Percentiles rank a stretch among this genome's conserved stretches.
These are phyloP conservation scores for Tetraselmis chui DNA, from an alignment of 139 green algal genomes.

Conservation along the genomic window DNA sequence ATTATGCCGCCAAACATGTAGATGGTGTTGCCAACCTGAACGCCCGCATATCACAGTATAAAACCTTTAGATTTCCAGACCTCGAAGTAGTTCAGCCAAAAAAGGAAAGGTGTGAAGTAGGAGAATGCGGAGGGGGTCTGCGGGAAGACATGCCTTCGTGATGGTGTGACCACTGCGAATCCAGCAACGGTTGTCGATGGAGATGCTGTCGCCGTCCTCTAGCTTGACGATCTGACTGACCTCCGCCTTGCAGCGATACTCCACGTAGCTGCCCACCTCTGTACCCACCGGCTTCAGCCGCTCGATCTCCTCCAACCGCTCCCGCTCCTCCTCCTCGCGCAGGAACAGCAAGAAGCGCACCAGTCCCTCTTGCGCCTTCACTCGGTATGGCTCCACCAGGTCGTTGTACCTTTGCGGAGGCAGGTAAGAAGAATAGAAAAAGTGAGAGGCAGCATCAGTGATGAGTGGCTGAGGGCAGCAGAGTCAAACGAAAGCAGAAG, in stretches of 20 bases:
- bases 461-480: no score
- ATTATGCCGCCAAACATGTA: slow-evolving; percentile 67
- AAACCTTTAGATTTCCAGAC: no score
- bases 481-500: no score
- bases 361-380: slow-evolving; percentile 66
- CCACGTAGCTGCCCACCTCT: slow-evolving; percentile 39
- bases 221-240: slow-evolving; percentile 37
- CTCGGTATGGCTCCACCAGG: slow-evolving; percentile 53
- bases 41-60: no score
- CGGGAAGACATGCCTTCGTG: slow-evolving; percentile 49
- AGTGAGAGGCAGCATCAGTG: no score
- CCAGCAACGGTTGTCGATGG: slow-evolving; percentile 50
- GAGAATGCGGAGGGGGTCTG: no score
- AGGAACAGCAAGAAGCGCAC: slow-evolving; percentile 70
- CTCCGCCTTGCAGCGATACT: slow-evolving; percentile 47
- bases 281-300: slow-evolving; percentile 73
- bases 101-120: no score
- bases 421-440: slow-evolving; percentile 15
- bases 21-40: slow-evolving; percentile 36
- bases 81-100: no score
- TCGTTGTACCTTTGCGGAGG: slow-evolving; percentile 56
- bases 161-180: slow-evolving; percentile 60
- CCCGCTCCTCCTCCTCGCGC: slow-evolving; percentile 74
- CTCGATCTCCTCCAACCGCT: slow-evolving; percentile 77
- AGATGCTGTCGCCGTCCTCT: slow-evolving; percentile 29